phyloP scores from a whole-genome alignment of 805 yeast genomes.

The Blastobotrys parvus region DNA sequence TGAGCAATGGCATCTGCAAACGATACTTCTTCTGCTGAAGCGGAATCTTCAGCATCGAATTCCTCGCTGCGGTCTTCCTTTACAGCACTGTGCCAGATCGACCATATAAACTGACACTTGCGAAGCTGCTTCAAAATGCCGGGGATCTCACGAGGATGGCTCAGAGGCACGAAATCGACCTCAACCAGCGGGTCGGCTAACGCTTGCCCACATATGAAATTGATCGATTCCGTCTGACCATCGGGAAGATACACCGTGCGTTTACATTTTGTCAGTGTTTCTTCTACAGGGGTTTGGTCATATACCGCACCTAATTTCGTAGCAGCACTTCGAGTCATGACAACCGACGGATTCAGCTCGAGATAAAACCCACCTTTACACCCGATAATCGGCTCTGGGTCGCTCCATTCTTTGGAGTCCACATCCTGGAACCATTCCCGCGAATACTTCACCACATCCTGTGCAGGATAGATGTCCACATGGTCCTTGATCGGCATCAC shows the following conservation, averaged over 20 bases:
- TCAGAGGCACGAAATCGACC: conserved; percentile 22
- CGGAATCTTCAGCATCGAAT: conserved; percentile 1
- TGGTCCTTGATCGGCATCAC: conserved; percentile 15
- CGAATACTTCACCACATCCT: conserved; percentile 11
- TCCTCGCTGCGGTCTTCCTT: conserved; percentile 4
- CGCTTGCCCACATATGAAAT: conserved; percentile 4
- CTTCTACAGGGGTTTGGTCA: background rate
- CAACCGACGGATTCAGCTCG: conserved; percentile 29
- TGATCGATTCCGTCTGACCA: background rate
- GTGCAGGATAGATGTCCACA: background rate
- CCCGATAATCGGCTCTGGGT: conserved; percentile 15
- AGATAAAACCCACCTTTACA: conserved; percentile 26
- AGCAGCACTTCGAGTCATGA: conserved; percentile 17
- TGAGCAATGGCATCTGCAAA: conserved; percentile 17
- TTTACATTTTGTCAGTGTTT: background rate
- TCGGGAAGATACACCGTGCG: conserved; percentile 4
- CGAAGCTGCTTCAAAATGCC: conserved; percentile 17
- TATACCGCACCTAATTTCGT: conserved; percentile 8
- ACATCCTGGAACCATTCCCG: conserved; percentile 17
- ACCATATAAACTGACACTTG: conserved; percentile 1
- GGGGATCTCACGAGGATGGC: conserved; percentile 24
- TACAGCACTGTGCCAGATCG: conserved; percentile 7
- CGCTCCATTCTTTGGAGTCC: conserved; percentile 12
- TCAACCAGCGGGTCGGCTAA: conserved; percentile 19
- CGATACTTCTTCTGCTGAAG: conserved; percentile 7